phyloP scores from a whole-genome alignment of 106 monocot species.

The Allium sativum region DNA sequence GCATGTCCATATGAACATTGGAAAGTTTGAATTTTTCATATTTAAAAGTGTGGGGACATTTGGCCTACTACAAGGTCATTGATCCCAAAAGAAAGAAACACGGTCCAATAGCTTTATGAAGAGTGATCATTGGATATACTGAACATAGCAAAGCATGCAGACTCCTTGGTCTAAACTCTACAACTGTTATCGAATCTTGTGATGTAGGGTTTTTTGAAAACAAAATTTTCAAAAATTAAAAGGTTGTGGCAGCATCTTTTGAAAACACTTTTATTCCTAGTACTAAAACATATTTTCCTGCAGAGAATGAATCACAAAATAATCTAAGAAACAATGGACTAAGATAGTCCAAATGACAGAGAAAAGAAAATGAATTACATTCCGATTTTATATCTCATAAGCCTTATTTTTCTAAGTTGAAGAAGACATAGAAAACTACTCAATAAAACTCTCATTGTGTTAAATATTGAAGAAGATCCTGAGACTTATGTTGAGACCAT shows the following conservation, averaged over 20 bases:
- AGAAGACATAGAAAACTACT: background rate
- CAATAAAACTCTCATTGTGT: background rate
- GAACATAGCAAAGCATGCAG: background rate
- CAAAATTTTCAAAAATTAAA: background rate
- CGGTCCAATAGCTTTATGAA: background rate
- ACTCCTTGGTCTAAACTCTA: background rate
- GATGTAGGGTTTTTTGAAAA: background rate
- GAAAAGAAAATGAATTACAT: background rate
- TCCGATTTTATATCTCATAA: background rate
- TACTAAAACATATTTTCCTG: no score
- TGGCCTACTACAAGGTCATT: background rate
- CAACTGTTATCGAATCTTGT: background rate
- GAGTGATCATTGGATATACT: conserved; percentile 3
- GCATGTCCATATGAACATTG: background rate
- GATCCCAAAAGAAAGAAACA: background rate
- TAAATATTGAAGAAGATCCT: background rate
- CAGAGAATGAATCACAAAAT: background rate
- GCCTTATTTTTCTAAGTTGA: background rate
- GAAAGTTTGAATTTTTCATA: background rate
- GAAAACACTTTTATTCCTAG: background rate
- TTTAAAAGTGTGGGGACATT: conserved; percentile 5
- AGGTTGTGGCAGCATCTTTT: background rate
- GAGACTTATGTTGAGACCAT: background rate
- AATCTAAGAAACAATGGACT: background rate
- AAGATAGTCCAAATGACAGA: background rate